Evolutionary conservation across 2,329 filamentous ascomycete genomes (phyloP).

Genomic region (Coniella lustricola): DNA sequence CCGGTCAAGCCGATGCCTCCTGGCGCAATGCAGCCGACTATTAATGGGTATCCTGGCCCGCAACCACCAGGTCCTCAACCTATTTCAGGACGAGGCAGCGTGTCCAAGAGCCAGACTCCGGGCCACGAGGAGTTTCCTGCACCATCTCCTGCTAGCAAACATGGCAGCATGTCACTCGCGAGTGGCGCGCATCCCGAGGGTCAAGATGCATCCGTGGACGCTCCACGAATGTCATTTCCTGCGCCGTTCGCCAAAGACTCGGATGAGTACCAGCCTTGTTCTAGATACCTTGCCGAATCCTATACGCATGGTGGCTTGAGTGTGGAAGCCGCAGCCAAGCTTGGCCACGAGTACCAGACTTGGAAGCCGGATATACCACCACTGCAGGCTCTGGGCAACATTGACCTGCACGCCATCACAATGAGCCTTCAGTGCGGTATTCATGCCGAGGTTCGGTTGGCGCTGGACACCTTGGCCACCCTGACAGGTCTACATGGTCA

Average conservation of each 20-base stretch:
- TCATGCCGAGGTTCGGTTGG: slow-evolving; percentile 80
- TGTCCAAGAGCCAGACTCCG: slow-evolving; percentile 42
- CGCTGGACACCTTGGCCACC: slow-evolving; percentile 73
- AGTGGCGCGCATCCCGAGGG: slow-evolving; percentile 27
- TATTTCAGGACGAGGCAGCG: slow-evolving; percentile 40
- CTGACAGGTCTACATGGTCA: slow-evolving; percentile 57
- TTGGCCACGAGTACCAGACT: slow-evolving; percentile 60
- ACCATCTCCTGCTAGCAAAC: slow-evolving; percentile 39
- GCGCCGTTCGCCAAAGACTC: slow-evolving; percentile 36
- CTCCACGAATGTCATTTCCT: slow-evolving; percentile 23
- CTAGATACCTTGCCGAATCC: slow-evolving; percentile 34
- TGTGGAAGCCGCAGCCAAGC: slow-evolving; percentile 53
- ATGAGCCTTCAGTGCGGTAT: slow-evolving; percentile 87
- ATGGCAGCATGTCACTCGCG: slow-evolving; percentile 34
- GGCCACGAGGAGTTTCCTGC: slow-evolving; percentile 34
- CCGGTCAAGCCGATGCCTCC: slow-evolving; percentile 40
- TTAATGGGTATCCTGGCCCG: slow-evolving; percentile 44
- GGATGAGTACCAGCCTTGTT: slow-evolving; percentile 49
- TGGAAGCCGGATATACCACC: slow-evolving; percentile 69
- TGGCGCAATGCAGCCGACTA: slow-evolving; percentile 37
- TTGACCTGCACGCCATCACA: slow-evolving; percentile 85
- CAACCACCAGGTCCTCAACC: slow-evolving; percentile 35
- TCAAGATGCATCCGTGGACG: slow-evolving; percentile 20
- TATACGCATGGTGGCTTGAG: slow-evolving; percentile 67
- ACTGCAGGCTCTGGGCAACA: slow-evolving; percentile 71